These are phyloP conservation scores for Alternaria ventricosa DNA, from an alignment of 2,329 filamentous ascomycete genomes.

Conservation along the genomic window DNA sequence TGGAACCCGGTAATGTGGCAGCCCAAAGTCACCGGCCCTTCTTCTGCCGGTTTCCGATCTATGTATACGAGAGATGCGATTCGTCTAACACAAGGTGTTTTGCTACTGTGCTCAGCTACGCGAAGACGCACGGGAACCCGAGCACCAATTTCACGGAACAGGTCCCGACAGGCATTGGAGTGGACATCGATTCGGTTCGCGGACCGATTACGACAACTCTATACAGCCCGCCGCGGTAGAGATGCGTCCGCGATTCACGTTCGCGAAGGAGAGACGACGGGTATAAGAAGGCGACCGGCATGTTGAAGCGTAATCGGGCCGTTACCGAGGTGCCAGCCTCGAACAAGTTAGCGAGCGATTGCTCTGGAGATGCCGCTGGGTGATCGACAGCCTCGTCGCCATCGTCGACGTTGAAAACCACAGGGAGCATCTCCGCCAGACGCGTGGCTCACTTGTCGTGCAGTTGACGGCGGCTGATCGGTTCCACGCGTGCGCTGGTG, in stretches of 20 bases:
- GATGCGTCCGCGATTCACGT: background rate
- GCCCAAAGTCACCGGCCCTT: background rate
- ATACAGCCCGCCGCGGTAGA: no score
- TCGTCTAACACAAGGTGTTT: background rate
- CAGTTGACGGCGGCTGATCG: background rate
- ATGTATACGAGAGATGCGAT: background rate
- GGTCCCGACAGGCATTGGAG: background rate
- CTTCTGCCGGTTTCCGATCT: background rate
- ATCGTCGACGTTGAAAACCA: background rate
- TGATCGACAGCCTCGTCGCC: background rate
- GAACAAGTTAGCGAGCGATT: background rate
- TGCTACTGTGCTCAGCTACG: background rate
- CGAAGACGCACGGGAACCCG: background rate
- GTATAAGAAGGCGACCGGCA: background rate
- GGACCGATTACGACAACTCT: background rate
- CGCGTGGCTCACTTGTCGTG: background rate
- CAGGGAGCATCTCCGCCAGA: background rate
- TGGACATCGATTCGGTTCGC: background rate
- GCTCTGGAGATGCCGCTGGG: background rate
- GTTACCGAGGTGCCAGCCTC: background rate
- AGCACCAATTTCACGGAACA: background rate
- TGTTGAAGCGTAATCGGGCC: background rate
- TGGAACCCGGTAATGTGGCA: background rate
- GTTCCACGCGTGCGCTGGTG: background rate
- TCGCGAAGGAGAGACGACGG: background rate